Evolutionary conservation across 441 rosid species (phyloP).

Genomic region (Omphalea diandra): DNA sequence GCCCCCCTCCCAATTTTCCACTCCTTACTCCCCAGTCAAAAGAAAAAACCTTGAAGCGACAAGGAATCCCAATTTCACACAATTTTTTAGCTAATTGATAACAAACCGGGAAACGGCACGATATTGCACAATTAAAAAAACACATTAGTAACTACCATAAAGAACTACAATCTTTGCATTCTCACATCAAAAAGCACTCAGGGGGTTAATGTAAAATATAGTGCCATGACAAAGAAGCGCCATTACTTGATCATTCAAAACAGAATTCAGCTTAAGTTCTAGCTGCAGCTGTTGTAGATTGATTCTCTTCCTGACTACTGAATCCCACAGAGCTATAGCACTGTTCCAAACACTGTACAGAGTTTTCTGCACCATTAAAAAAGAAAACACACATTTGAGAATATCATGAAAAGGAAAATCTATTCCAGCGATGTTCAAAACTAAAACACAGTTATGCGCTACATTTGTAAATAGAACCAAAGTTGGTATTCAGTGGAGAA

Average conservation of each 20-base stretch:
- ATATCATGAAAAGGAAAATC: constrained; percentile 6
- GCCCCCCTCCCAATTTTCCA: background rate
- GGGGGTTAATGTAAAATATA: background rate
- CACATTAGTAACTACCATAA: background rate
- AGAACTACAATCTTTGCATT: background rate
- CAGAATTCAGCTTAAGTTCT: constrained; percentile 68
- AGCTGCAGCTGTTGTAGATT: constrained; percentile 63
- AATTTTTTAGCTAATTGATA: background rate
- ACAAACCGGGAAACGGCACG: background rate
- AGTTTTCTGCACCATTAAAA: constrained; percentile 57
- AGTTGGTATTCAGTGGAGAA: background rate
- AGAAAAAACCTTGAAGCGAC: background rate
- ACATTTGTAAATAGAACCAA: background rate
- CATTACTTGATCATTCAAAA: constrained; percentile 70
- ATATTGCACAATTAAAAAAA: background rate
- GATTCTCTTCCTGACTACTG: constrained; percentile 65
- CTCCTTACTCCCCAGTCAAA: background rate
- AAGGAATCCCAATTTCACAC: background rate
- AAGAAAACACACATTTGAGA: background rate
- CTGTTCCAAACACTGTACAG: constrained; percentile 67
- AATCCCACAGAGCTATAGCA: constrained; percentile 61
- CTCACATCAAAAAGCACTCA: constrained; percentile 2
- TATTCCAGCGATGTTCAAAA: background rate
- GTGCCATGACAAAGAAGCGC: constrained; percentile 22
- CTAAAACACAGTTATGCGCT: background rate